Evolutionary conservation across 2,329 filamentous ascomycete genomes (phyloP).

Genomic region (Talaromyces sp.): DNA sequence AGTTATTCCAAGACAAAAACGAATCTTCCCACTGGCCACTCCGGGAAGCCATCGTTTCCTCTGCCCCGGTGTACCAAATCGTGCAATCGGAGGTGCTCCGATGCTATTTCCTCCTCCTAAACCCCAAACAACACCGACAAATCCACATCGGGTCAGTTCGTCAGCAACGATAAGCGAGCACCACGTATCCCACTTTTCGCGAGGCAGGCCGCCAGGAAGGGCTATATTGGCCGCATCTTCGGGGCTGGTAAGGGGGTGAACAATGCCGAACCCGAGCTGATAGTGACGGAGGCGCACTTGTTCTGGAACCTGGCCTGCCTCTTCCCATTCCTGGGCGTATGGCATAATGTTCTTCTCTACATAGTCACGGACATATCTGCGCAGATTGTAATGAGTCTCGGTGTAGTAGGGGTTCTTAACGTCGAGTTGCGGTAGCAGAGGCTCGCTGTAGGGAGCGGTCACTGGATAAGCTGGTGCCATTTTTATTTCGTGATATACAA

Average conservation of each 20-base stretch:
- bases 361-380: constrained; percentile 58
- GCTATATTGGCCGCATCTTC: constrained; percentile 42
- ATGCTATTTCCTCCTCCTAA: constrained; percentile 62
- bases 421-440: constrained; percentile 49
- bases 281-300: constrained; percentile 41
- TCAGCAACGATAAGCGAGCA: constrained; percentile 57
- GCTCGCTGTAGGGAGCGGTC: constrained; percentile 42
- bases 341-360: constrained; percentile 60
- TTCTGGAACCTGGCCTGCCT: constrained; percentile 52
- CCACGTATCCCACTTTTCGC: constrained; percentile 56
- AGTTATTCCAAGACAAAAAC: constrained; percentile 65
- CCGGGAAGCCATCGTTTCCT: constrained; percentile 59
- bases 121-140: constrained; percentile 58
- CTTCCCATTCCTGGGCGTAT: constrained; percentile 64
- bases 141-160: constrained; percentile 56
- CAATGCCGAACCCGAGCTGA: constrained; percentile 41
- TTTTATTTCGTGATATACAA: neutral
- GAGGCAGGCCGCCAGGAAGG: constrained; percentile 48
- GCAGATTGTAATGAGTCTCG: constrained; percentile 59
- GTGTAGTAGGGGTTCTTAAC: constrained; percentile 58
- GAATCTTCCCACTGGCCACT: constrained; percentile 58
- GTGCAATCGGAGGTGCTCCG: constrained; percentile 63
- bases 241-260: constrained; percentile 37
- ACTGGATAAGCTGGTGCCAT: constrained; percentile 22
- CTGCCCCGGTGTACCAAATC: constrained; percentile 61